Conservation (phyloP, 768 basidiomycete species). For the Cystobasidium onofrii region DNA sequence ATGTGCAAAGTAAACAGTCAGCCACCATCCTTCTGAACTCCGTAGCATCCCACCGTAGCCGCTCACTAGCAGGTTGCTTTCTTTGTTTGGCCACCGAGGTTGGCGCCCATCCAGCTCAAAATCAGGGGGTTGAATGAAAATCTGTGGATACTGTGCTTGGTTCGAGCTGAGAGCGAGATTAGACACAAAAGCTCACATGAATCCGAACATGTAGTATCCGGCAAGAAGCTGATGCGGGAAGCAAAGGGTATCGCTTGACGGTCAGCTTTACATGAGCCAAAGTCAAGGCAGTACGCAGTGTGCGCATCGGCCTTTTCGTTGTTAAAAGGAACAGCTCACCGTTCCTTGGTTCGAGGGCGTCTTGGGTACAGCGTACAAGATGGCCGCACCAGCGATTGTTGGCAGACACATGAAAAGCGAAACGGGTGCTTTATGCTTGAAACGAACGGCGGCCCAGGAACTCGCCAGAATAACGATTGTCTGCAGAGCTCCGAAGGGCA, state of each 20-base stretch:
- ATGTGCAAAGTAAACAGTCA: neutral
- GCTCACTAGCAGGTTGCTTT: slow-evolving; percentile 1
- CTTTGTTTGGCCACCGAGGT: slow-evolving; percentile 37
- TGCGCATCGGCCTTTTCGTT: too few relatives aligned
- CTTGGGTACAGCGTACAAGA: slow-evolving; percentile 39
- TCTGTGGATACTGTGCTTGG: neutral
- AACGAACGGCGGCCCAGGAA: slow-evolving; percentile 39
- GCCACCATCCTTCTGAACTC: too few relatives aligned
- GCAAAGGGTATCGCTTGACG: too few relatives aligned
- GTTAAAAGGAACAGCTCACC: too few relatives aligned
- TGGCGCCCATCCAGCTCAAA: slow-evolving; percentile 45
- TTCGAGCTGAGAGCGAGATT: too few relatives aligned
- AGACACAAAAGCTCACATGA: too few relatives aligned
- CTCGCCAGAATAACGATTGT: slow-evolving; percentile 38
- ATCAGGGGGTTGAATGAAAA: slow-evolving; percentile 45
- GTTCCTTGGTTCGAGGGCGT: slow-evolving; percentile 32
- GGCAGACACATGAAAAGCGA: slow-evolving; percentile 36
- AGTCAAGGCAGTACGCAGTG: too few relatives aligned
- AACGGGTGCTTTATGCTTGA: slow-evolving; percentile 39
- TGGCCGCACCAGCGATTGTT: slow-evolving; percentile 40
- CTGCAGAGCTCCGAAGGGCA: slow-evolving; percentile 39
- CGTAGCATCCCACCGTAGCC: too few relatives aligned
- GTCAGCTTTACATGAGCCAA: too few relatives aligned
- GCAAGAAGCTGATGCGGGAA: too few relatives aligned
- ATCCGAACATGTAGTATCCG: slow-evolving; percentile 40